Percentiles rank a stretch among this genome's conserved stretches.
These are phyloP conservation scores for Acacia concinna DNA, from an alignment of 331 rosid genomes.

Conservation along the genomic window DNA sequence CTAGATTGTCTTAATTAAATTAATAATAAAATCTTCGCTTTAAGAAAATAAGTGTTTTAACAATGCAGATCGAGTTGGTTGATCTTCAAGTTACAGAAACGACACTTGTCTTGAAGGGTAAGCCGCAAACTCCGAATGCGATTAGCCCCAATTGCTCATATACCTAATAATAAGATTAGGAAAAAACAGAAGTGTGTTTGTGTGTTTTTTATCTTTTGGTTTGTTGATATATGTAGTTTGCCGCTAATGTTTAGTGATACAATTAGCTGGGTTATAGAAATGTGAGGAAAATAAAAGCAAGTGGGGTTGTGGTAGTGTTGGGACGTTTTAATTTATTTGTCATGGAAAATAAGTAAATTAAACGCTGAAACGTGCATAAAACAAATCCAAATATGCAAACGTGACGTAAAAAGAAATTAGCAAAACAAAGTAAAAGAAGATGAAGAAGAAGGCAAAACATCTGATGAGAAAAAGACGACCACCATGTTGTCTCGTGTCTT, in stretches of 20 bases:
- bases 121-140: no score
- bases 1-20: neutral
- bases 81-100: no score
- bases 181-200: no score
- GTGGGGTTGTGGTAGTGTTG: neutral
- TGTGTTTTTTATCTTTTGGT: no score
- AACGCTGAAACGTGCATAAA: neutral
- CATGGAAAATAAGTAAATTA: neutral
- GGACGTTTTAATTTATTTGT: neutral
- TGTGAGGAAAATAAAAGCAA: neutral
- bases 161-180: no score
- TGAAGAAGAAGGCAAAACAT: constrained; percentile 42
- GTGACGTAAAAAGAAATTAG: constrained; percentile 7
- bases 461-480: constrained; percentile 37
- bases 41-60: no score
- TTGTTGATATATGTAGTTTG: neutral
- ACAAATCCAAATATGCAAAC: neutral
- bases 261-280: neutral
- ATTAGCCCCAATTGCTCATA: no score
- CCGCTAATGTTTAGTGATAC: neutral
- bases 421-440: constrained; percentile 6
- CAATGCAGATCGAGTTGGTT: no score
- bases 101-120: no score
- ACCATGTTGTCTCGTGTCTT: constrained; percentile 42
- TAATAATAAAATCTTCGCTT: neutral